Base-by-base conservation (phyloP, 1,284 basidiomycete species). In the Athelia psychrophila region DNA sequence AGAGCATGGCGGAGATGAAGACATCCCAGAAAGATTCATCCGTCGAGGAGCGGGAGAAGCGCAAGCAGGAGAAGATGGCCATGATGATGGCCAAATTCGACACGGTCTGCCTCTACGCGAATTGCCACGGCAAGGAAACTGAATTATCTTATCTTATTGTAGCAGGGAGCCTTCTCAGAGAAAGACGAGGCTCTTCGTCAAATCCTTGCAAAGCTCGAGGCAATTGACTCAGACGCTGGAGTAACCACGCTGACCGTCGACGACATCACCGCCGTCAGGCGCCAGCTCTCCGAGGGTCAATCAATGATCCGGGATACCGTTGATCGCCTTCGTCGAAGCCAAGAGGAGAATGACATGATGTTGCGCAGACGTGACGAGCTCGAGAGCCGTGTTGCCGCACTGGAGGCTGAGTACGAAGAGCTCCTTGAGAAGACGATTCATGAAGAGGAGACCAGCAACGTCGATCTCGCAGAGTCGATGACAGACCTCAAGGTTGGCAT, bases 51-150 rank as follows among this genome's bases (percentile, higher is more conserved):
- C 98, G 97, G 76, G 96, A 99, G 78, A 96, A 94, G 78, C 87
- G 93, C 70, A 99, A 98, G 73, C 95, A 97, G 64, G 96, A 98
- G 75, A 97, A 97, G 81, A 94, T 99, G 90, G 95, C 93, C n/a
- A 79, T 96, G 60, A 97, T 99, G 94, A 98, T 99, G 95, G 93
- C 95, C 56, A 96, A 97, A 71, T 97, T 99, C 64, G 95, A 95
- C 74, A 84, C 90, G 60, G 94, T 95, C 62, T 65, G 86, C 66
- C 58, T 49, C 49, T 9, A 16, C 35, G 32, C 58, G 48, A 48
- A 36, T 48, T 50, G 44, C 50, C 40, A 51, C 49, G 53, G 44
- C 52, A 48, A n/a, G 47, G 16, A 15, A 23, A 23, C 20, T 48
- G 30, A 47, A 44, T 49, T 47, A 42, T n/a, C n/a, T 42, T 6